These are phyloP conservation scores for Butyriboletus appendiculatus DNA, from an alignment of 1,284 basidiomycete species.

Conservation along the genomic window DNA sequence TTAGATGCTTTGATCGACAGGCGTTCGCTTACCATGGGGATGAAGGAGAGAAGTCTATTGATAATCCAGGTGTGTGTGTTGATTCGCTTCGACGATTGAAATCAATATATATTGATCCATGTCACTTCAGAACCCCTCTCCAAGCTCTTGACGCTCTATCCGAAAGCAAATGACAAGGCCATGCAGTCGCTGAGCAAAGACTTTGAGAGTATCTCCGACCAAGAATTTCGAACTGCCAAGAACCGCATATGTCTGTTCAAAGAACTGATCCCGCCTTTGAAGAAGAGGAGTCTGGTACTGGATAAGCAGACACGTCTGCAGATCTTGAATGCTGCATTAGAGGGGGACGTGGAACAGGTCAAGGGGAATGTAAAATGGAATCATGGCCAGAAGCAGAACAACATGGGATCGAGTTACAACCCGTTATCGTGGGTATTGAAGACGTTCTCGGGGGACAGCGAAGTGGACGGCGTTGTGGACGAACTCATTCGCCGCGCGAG, in stretches of 20 bases:
- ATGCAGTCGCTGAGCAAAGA: not conserved
- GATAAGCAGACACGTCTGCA: not conserved
- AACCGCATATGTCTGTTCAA: constrained; percentile 22
- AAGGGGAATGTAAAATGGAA: not conserved
- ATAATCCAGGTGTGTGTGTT: constrained; percentile 13
- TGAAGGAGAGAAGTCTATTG: not conserved
- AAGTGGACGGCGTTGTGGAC: not conserved
- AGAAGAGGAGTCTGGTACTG: constrained; percentile 1
- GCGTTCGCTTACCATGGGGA: constrained; percentile 6
- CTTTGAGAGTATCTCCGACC: not conserved
- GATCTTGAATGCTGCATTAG: constrained; percentile 16
- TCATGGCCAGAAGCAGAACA: not conserved
- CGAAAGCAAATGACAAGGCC: constrained; percentile 17
- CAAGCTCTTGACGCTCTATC: constrained; percentile 15
- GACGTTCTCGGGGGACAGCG: constrained; percentile 10
- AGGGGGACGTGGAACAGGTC: constrained; percentile 5
- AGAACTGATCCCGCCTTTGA: constrained; percentile 9
- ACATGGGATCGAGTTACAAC: accelerated
- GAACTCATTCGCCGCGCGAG: not conserved
- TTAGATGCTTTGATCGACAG: constrained; percentile 20
- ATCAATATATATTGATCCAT: not conserved
- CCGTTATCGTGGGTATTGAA: not conserved
- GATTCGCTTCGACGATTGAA: not conserved
- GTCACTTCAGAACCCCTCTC: constrained; percentile 14
- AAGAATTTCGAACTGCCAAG: constrained; percentile 23